Evolutionary conservation across 352 stramenopile species (phyloP), one percentile per base, ranked within the genome.

Genomic region (Lagenidium sp.): DNA sequence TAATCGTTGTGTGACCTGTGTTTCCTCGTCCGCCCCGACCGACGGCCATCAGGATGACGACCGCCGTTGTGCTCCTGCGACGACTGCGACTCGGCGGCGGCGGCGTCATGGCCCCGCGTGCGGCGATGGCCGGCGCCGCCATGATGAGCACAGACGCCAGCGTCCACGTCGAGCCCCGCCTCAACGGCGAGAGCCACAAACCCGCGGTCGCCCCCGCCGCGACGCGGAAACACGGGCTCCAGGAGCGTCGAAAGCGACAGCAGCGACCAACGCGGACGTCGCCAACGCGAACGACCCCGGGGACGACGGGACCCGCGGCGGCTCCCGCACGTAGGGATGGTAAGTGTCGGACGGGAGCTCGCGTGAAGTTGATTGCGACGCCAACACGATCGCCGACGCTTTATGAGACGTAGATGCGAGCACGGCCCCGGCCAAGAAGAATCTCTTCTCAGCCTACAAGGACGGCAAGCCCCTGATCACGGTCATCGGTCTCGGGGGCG

Each of bases 381-480:
- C n/a, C n/a, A n/a, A n/a, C n/a, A n/a, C n/a, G n/a, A n/a, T n/a
- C n/a, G n/a, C n/a, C n/a, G n/a, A n/a, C n/a, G n/a, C n/a, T n/a
- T n/a, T n/a, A n/a, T n/a, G n/a, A n/a, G n/a, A n/a, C n/a, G n/a
- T n/a, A n/a, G 28, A 32, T 8, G 8, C 28, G 8, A 32, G 15
- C 8, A 32, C 8, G 28, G 15, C 8, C 8, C 28, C 28, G 28
- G 28, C 28, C 28, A 32, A 74, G 53, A 66, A 66, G 37, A 62
- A 57, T 49, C 51, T 81, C 12, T 48, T 68, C 36, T 47, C 62
- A 19, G 53, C 69, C 24, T 88, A 85, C 37, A 90, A 90, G 55
- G 72, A 91, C 53, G 81, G 81, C 38, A 85, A 85, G 51, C 81
- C 81, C 19, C 60, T 85, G 63, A 89, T 93, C 53, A 89, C 81